Base-by-base conservation (phyloP, 345 rosid species). In the Citrus reticulata region DNA sequence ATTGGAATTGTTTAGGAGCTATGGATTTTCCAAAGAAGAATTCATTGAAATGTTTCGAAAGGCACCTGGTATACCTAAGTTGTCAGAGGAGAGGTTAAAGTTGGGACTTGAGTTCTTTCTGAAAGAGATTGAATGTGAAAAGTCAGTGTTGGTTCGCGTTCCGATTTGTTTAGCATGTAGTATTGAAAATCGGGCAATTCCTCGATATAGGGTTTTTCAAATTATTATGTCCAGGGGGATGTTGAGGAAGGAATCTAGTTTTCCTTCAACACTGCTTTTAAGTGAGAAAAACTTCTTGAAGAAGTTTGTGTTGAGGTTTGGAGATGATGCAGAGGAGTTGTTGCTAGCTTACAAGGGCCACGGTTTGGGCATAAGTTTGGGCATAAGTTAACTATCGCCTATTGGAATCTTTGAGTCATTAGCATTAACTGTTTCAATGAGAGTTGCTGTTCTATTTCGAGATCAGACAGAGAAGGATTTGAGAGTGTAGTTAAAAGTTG, bases 161-260 rank as follows among this genome's bases (percentile, higher is more conserved):
- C 51, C 16, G 16, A 3, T 17, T 32, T 24, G 30, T 19, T 82
- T 89, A 81, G 32, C 0, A 0, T 30, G 0, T 30, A 30, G 32
- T 30, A 30, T 2, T 30, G 32, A 30, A 30, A 30, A 30, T 30
- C 32, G 32, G 32, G 32, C 32, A 30, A 30, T 30, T 3, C 32
- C 90, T 71, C 82, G 89, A 63, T 80, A 80, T 55, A 70, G 60
- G 27, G 85, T 89, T 69, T 39, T 83, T 70, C 70, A 86, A 73
- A 69, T 86, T 25, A 2, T 87, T 9, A 83, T 64, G 70, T 85
- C 76, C 4, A 84, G 81, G 62, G 39, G 65, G 62, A 68, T 87
- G 76, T 30, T 87, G 54, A 78, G 79, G 78, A 85, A 76, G 78
- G 46, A 85, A 67, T 66, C 8, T 0, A 68, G 75, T 62, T 80